Evolutionary conservation across 1,284 basidiomycete species (phyloP), one percentile per base, ranked within the genome.

Genomic region (Filobasidium uniguttulatum): DNA sequence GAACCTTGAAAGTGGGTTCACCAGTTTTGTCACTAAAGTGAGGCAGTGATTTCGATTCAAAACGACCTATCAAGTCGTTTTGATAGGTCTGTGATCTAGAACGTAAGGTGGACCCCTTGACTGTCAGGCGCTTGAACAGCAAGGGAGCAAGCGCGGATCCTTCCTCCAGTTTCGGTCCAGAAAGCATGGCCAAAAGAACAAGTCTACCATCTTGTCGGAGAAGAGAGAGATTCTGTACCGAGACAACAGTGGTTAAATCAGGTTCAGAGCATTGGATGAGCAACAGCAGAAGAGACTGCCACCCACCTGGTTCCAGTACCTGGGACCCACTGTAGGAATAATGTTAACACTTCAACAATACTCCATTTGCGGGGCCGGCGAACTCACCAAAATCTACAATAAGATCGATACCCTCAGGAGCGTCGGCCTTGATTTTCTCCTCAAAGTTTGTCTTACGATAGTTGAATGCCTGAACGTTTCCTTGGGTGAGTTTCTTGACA

Each of bases 91-190:
- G 63, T n/a, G 78, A 76, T 44, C 88, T 78, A 20, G 83, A 81
- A 33, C 90, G 80, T 35, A 96, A 72, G 0, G 88, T 94, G 12
- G 85, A 85, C 20, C 90, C 91, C 67, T 90, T 82, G 49, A 98
- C 81, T 10, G 81, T 79, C 50, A 97, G 75, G 7, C 91, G 81
- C 72, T 96, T 97, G 70, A 74, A 82, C 17, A 71, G 59, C 49
- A 96, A 75, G 8, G 78, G 80, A 2, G 62, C 67, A 26, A 94
- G 69, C 65, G 84, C 76, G 26, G 62, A 59, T 50, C 80, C 69
- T n/a, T 75, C 74, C 26, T 77, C 68, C 26, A 87, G 77, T 40
- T 75, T 73, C 20, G 74, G 66, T 22, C 90, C 91, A 78, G 66
- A 69, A 53, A 65, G 56, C 58, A 65, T 58, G 22, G 64, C 64